These are phyloP conservation scores for Diophrys sp. DNA, from an alignment of 73 alveolate species.

Conservation along the genomic window DNA sequence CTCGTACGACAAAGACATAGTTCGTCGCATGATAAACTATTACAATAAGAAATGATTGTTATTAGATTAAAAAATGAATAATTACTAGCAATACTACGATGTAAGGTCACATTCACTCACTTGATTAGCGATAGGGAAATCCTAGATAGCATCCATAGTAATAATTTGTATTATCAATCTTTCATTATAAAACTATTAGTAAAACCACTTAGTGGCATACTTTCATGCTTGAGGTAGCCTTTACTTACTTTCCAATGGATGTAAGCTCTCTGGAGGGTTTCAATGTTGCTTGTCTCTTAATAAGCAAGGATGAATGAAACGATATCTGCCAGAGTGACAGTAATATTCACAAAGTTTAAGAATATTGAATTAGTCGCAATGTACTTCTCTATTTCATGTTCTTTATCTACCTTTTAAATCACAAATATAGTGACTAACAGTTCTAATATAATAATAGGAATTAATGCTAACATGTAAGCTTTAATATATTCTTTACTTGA, in stretches of 20 bases:
- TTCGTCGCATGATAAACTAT: too few species aligned
- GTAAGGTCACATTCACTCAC: too few species aligned
- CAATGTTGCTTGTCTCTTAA: not conserved
- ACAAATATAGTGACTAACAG: not conserved
- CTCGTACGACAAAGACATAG: too few species aligned
- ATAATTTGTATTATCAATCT: not conserved
- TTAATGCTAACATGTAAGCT: not conserved
- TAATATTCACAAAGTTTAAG: not conserved
- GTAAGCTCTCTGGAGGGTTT: not conserved
- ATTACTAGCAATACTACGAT: too few species aligned
- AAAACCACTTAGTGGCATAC: not conserved
- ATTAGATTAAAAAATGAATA: too few species aligned
- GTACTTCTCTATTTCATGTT: not conserved
- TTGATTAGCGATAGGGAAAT: too few species aligned
- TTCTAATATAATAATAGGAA: not conserved
- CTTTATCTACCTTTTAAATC: not conserved
- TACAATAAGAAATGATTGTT: too few species aligned
- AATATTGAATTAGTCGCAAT: not conserved
- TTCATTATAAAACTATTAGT: not conserved
- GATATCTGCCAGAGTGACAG: not conserved
- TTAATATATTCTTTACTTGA: not conserved
- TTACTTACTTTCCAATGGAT: not conserved
- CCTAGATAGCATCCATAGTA: too few species aligned
- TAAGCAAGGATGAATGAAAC: not conserved
- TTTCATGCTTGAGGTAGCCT: not conserved